Percentiles rank a stretch among this genome's conserved stretches.
These are phyloP conservation scores for Rhizomucor pusillus DNA, from an alignment of 371 early-diverging fungal species.

Conservation along the genomic window DNA sequence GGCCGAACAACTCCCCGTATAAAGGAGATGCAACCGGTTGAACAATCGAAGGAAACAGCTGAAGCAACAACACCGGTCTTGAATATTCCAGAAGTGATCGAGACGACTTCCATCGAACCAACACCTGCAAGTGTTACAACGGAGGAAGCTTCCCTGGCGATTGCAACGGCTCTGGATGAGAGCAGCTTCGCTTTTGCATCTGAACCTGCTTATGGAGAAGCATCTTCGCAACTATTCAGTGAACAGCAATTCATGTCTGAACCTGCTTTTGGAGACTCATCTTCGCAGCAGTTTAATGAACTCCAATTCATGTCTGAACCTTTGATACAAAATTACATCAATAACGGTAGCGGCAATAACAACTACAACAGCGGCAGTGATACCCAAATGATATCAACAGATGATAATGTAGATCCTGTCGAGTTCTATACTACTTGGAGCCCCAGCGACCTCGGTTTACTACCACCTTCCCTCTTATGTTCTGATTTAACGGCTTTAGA, in stretches of 20 bases:
- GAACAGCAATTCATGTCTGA: background rate
- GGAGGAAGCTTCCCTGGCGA: background rate
- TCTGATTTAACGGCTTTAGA: slow-evolving; percentile 25
- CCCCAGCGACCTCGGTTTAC: slow-evolving; percentile 17
- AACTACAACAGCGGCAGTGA: too few species aligned
- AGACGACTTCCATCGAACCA: too few species aligned
- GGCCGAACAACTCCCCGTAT: background rate
- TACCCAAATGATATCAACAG: slow-evolving; percentile 4
- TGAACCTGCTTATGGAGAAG: background rate
- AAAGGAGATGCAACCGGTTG: background rate
- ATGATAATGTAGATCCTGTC: slow-evolving; percentile 19
- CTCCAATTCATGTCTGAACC: background rate
- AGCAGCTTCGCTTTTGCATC: background rate
- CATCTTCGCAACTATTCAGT: background rate
- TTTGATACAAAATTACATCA: background rate
- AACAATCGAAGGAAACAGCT: too few species aligned
- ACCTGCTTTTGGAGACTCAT: background rate
- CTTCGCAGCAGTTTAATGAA: background rate
- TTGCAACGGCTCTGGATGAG: background rate
- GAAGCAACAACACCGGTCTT: too few species aligned
- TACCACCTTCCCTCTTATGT: slow-evolving; percentile 24
- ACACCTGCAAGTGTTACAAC: background rate
- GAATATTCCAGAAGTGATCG: too few species aligned
- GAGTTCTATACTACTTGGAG: slow-evolving; percentile 17
- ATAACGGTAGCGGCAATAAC: too few species aligned